A percentile compares a stretch with the other conserved stretches of the same genome.
Evolutionary conservation across 2,329 filamentous ascomycete genomes (phyloP).

Genomic region (Beauveria pseudobassiana): DNA sequence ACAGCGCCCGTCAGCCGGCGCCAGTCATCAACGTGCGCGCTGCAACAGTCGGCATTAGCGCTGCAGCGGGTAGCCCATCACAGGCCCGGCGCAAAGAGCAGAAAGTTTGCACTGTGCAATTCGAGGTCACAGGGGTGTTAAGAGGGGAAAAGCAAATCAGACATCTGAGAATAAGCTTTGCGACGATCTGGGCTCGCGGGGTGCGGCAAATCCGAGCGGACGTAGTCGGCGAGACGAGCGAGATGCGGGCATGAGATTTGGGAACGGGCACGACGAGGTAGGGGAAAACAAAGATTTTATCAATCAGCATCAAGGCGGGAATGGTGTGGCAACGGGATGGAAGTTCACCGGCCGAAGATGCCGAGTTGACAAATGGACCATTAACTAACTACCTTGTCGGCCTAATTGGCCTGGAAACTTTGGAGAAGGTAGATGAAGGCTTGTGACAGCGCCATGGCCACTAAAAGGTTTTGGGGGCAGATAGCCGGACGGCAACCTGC

Average conservation of each 20-base stretch:
- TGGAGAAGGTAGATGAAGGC: neutral
- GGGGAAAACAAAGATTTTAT: neutral
- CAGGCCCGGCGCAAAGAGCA: neutral
- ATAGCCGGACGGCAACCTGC: neutral
- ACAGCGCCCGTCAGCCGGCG: neutral
- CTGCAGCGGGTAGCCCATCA: neutral
- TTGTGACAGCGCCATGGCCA: slow-evolving; percentile 2
- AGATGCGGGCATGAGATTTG: neutral
- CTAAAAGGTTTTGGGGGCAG: neutral
- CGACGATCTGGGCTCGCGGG: neutral
- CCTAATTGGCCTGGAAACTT: neutral
- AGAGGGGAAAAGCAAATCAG: neutral
- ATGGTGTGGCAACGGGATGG: neutral
- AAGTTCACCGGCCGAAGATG: neutral
- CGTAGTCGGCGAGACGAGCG: slow-evolving; percentile 3
- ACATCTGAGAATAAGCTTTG: neutral
- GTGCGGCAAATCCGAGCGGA: slow-evolving; percentile 6
- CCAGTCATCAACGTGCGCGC: neutral
- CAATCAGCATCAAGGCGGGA: neutral
- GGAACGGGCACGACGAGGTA: neutral
- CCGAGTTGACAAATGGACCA: no score
- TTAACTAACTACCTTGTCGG: neutral
- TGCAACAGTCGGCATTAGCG: neutral
- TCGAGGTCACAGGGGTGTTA: neutral
- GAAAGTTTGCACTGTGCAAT: no score